Conservation (phyloP, 345 rosid genomes). For the Salix dunnii region DNA sequence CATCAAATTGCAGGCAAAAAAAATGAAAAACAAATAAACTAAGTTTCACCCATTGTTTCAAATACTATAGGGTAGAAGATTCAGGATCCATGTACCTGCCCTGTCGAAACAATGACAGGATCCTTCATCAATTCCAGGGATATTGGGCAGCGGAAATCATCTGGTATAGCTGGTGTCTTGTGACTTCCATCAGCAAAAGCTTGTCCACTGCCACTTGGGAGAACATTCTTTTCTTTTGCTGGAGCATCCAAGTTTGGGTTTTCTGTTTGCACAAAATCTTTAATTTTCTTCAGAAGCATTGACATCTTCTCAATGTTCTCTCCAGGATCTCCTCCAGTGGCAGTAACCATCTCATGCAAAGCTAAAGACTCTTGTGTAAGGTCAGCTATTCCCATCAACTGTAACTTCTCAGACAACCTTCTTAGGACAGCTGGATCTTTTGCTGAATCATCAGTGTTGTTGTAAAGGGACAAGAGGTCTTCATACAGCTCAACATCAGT, state of each 20-base stretch:
- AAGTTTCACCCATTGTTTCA: background rate
- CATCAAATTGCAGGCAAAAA: background rate
- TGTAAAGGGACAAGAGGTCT: conserved; percentile 60
- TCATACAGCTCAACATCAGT: conserved; percentile 54
- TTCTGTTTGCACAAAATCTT: conserved; percentile 83
- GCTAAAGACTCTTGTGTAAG: conserved; percentile 90
- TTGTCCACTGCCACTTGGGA: conserved; percentile 51
- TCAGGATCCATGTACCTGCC: conserved; percentile 60
- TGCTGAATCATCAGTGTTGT: conserved; percentile 45
- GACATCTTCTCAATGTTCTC: conserved; percentile 86
- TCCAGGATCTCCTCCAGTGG: conserved; percentile 63
- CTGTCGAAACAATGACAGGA: conserved; percentile 96
- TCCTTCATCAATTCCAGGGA: conserved; percentile 94
- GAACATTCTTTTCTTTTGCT: conserved; percentile 34
- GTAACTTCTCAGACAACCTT: conserved; percentile 67
- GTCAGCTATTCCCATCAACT: conserved; percentile 65
- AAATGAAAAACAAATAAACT: background rate
- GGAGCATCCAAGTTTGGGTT: conserved; percentile 52
- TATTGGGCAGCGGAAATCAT: conserved; percentile 96
- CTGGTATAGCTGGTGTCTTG: conserved; percentile 70
- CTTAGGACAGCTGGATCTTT: conserved; percentile 49
- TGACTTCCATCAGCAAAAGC: conserved; percentile 54
- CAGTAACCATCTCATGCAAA: conserved; percentile 77
- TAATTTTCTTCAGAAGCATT: conserved; percentile 67
- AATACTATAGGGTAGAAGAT: conserved; percentile 10